phyloP scores from a whole-genome alignment of 2,329 filamentous ascomycete genomes.

The Sporothrix curviconia region DNA sequence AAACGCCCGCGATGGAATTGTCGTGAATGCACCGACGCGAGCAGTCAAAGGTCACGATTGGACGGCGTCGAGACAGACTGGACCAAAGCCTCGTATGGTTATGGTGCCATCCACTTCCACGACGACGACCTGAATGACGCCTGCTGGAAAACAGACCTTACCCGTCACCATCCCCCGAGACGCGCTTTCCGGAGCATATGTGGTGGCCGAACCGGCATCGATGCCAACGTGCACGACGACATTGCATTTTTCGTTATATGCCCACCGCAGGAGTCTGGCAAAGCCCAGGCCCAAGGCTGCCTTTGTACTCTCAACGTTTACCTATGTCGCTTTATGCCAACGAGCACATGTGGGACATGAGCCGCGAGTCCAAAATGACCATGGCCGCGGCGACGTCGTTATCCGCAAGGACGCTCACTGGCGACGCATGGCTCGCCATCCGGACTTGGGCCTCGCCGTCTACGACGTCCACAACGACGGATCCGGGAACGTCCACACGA shows the following conservation, averaged over 20 bases:
- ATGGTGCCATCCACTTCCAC: slow-evolving; percentile 16
- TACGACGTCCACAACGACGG: slow-evolving; percentile 34
- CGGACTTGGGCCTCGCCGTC: slow-evolving; percentile 31
- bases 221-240: not conserved
- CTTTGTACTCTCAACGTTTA: slow-evolving; percentile 11
- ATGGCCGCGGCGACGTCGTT: not conserved
- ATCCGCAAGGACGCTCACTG: not conserved
- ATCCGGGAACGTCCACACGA: slow-evolving; percentile 28
- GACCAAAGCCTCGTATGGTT: slow-evolving; percentile 10
- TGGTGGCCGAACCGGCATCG: not conserved
- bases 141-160: slow-evolving; percentile 8
- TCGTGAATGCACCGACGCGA: slow-evolving; percentile 9
- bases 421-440: not conserved
- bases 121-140: slow-evolving; percentile 15
- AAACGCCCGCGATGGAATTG: not conserved
- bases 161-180: not conserved
- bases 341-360: slow-evolving; percentile 12
- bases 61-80: slow-evolving; percentile 11
- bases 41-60: slow-evolving; percentile 9
- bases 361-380: not conserved
- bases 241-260: slow-evolving; percentile 9
- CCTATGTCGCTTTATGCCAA: slow-evolving; percentile 13
- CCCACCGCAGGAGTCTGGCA: not conserved
- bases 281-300: not conserved
- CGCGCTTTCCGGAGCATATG: slow-evolving; percentile 11